Percentiles rank a stretch among this genome's conserved stretches.
phyloP scores from a whole-genome alignment of 2,329 filamentous ascomycete species.

The Trichoderma citrinoviride region DNA sequence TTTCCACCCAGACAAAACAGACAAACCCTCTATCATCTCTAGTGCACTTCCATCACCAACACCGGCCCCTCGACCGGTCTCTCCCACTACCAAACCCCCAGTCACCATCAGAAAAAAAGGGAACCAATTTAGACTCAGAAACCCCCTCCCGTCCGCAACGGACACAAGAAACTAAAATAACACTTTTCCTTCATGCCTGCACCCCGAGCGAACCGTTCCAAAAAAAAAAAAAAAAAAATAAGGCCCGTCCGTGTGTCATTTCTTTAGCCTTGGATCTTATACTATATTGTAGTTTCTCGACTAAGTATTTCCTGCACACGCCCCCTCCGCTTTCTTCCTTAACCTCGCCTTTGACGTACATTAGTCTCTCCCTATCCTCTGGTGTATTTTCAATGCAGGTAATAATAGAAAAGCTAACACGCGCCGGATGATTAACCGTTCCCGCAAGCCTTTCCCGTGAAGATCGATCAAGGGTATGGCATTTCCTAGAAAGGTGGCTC shows the following conservation, averaged over 20 bases:
- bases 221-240: neutral
- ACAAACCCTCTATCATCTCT: neutral
- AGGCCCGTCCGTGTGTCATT: neutral
- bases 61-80: neutral
- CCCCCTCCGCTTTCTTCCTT: neutral
- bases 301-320: conserved; percentile 7
- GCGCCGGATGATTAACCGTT: neutral
- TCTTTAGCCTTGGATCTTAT: neutral
- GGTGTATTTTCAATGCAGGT: no score
- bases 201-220: neutral
- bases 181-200: neutral
- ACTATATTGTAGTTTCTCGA: no score
- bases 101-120: neutral
- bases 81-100: neutral
- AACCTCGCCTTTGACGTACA: neutral
- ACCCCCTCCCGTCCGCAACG: neutral
- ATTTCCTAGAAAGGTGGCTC: neutral
- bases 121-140: neutral
- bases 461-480: neutral
- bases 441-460: neutral
- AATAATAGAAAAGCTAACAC: no score
- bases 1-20: no score
- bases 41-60: neutral
- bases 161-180: neutral
- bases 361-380: neutral